Evolutionary conservation across 148 eudicot genomes (phyloP).

Genomic region (Dianthus caryophyllus): DNA sequence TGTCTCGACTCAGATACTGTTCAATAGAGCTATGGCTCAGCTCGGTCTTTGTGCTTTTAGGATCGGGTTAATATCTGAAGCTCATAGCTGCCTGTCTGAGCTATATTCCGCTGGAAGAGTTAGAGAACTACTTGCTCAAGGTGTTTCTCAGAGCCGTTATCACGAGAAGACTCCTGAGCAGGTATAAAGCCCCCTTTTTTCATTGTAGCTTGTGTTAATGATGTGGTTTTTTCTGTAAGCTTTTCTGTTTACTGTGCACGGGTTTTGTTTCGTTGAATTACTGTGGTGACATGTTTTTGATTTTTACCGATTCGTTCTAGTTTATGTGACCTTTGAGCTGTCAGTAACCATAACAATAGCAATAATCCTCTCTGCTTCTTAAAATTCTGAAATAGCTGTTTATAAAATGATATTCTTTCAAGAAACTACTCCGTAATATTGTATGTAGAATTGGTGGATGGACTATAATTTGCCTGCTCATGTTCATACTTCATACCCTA

Average conservation of each 20-base stretch:
- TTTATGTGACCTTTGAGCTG: no score
- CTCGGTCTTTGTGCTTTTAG: slow-evolving; percentile 81
- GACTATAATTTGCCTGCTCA: no score
- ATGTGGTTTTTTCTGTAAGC: not conserved
- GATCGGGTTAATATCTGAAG: slow-evolving; percentile 69
- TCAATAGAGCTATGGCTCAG: slow-evolving; percentile 84
- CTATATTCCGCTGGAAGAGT: slow-evolving; percentile 84
- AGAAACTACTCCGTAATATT: no score
- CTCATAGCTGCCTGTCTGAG: slow-evolving; percentile 73
- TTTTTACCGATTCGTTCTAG: no score
- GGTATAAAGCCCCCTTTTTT: slow-evolving; percentile 30
- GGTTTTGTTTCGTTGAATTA: no score
- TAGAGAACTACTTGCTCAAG: slow-evolving; percentile 84
- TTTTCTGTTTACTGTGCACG: not conserved
- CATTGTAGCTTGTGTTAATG: not conserved
- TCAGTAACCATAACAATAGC: no score
- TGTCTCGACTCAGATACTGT: slow-evolving; percentile 71
- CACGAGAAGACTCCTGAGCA: slow-evolving; percentile 91
- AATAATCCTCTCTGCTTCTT: no score
- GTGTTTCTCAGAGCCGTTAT: slow-evolving; percentile 76
- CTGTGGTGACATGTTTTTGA: no score
- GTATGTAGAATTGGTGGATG: no score
- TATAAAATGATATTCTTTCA: no score
- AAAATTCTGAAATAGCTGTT: no score
- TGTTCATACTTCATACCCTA: no score